Conservation (phyloP, 805 yeast genomes). For the Barnettozyma pratensis region DNA sequence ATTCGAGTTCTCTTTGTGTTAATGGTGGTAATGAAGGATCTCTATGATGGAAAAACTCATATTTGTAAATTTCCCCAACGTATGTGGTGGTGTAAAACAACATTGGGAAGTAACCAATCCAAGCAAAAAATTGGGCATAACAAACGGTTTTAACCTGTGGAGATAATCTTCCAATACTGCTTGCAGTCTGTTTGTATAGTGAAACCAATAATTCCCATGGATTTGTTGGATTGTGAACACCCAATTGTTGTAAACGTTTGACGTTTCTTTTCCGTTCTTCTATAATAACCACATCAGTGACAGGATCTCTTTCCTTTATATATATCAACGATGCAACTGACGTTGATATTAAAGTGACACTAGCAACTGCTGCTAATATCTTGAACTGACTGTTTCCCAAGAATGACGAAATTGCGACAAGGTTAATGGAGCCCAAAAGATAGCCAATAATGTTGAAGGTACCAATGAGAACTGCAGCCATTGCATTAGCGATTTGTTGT, state of each 20-base stretch:
- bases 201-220: slow-evolving; percentile 14
- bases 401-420: slow-evolving; percentile 32
- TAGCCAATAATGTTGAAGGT: slow-evolving; percentile 55
- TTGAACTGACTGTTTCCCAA: slow-evolving; percentile 49
- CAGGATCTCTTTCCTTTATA: slow-evolving; percentile 47
- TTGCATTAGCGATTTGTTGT: slow-evolving; percentile 56
- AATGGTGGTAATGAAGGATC: slow-evolving; percentile 31
- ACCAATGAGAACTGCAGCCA: slow-evolving; percentile 65
- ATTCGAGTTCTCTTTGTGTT: slow-evolving; percentile 31
- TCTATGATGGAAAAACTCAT: slow-evolving; percentile 31
- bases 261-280: slow-evolving; percentile 32
- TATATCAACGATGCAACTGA: slow-evolving; percentile 26
- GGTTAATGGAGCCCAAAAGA: slow-evolving; percentile 43
- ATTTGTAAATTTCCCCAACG: slow-evolving; percentile 53
- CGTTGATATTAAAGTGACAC: slow-evolving; percentile 34
- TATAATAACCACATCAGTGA: slow-evolving; percentile 33
- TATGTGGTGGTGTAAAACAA: slow-evolving; percentile 60
- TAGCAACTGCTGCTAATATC: slow-evolving; percentile 39
- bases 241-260: slow-evolving; percentile 30
- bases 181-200: slow-evolving; percentile 29
- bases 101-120: slow-evolving; percentile 68
- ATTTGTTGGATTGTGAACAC: slow-evolving; percentile 28
- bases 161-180: slow-evolving; percentile 37
- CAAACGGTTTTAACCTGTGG: slow-evolving; percentile 48
- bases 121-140: slow-evolving; percentile 55